Percentiles rank a stretch among this genome's conserved stretches.
phyloP scores from a whole-genome alignment of 495 filamentous ascomycete species.

The Hypoxylon subgilvum region DNA sequence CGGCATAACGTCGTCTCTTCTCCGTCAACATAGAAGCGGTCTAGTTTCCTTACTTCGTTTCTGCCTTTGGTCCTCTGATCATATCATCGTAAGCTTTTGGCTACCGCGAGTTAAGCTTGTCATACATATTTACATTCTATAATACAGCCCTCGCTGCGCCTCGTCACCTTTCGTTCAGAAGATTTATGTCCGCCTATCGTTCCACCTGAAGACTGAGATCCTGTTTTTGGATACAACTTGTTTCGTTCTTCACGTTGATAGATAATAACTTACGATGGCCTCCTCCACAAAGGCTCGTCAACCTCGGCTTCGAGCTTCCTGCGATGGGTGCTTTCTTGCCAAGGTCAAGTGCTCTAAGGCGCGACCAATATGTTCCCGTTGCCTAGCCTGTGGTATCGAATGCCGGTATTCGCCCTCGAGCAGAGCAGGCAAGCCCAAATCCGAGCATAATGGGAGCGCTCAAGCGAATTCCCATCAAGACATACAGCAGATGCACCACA shows the following conservation, averaged over 20 bases:
- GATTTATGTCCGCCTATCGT: slow-evolving; percentile 29
- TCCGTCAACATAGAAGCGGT: slow-evolving; percentile 24
- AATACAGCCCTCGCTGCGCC: slow-evolving; percentile 34
- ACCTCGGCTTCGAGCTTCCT: slow-evolving; percentile 56
- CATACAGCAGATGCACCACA: slow-evolving; percentile 28
- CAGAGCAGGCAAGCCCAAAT: slow-evolving; percentile 53
- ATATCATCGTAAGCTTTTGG: slow-evolving; percentile 31
- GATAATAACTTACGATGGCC: slow-evolving; percentile 38
- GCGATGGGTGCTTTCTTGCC: slow-evolving; percentile 61
- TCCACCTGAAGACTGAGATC: slow-evolving; percentile 12
- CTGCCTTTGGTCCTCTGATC: slow-evolving; percentile 16
- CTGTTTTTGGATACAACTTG: background rate
- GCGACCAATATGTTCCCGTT: slow-evolving; percentile 56
- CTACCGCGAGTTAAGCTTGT: slow-evolving; percentile 24
- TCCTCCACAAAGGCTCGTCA: slow-evolving; percentile 45
- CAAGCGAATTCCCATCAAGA: slow-evolving; percentile 29
- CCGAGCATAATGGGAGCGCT: slow-evolving; percentile 41
- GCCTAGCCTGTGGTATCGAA: slow-evolving; percentile 52
- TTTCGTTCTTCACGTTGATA: slow-evolving; percentile 12
- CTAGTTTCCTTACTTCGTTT: slow-evolving; percentile 22
- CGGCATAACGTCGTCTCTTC: slow-evolving; percentile 27
- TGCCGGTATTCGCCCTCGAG: slow-evolving; percentile 60
- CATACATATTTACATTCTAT: slow-evolving; percentile 30
- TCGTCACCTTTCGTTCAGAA: slow-evolving; percentile 19
- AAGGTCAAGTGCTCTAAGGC: slow-evolving; percentile 63